These are phyloP conservation scores for Cladorrhinum sp. DNA, from an alignment of 2,329 filamentous ascomycete species.

Conservation along the genomic window DNA sequence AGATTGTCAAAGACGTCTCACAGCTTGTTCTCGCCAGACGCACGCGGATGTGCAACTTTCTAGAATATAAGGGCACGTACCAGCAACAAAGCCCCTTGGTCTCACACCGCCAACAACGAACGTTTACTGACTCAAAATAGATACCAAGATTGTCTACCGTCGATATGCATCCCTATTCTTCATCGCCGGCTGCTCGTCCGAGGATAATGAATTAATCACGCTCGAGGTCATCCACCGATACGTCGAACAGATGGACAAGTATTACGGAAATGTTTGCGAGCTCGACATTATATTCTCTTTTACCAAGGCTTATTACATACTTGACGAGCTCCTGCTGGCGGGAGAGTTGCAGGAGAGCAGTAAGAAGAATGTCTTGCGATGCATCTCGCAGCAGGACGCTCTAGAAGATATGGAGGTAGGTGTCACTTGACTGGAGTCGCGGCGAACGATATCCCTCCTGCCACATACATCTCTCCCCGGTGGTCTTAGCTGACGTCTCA, in stretches of 20 bases:
- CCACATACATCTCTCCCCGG: conserved; percentile 7
- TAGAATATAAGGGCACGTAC: conserved; percentile 89
- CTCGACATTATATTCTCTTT: conserved; percentile 99
- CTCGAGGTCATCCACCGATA: conserved; percentile 99
- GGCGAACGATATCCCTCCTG: conserved; percentile 2
- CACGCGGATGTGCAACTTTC: conserved; percentile 99
- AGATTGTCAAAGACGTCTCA: conserved; percentile 99
- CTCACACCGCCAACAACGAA: neutral
- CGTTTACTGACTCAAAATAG: conserved; percentile 44
- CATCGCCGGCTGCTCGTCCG: conserved; percentile 95
- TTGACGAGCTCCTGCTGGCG: conserved; percentile 91
- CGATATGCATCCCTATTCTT: conserved; percentile 99
- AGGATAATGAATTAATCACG: conserved; percentile 96
- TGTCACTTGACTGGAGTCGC: conserved; percentile 28
- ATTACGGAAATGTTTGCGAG: conserved; percentile 99
- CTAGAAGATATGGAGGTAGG: conserved; percentile 99
- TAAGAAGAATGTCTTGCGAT: conserved; percentile 96
- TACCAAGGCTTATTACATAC: conserved; percentile 98
- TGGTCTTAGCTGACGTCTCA: conserved; percentile 49
- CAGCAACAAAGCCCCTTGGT: neutral
- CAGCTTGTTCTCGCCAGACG: conserved; percentile 93
- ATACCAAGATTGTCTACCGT: conserved; percentile 97
- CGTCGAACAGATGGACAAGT: conserved; percentile 99
- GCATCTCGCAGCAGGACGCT: conserved; percentile 95
- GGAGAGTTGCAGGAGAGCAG: conserved; percentile 98